Base-by-base conservation (phyloP, 805 yeast species). In the Candida arabinofermentans region DNA sequence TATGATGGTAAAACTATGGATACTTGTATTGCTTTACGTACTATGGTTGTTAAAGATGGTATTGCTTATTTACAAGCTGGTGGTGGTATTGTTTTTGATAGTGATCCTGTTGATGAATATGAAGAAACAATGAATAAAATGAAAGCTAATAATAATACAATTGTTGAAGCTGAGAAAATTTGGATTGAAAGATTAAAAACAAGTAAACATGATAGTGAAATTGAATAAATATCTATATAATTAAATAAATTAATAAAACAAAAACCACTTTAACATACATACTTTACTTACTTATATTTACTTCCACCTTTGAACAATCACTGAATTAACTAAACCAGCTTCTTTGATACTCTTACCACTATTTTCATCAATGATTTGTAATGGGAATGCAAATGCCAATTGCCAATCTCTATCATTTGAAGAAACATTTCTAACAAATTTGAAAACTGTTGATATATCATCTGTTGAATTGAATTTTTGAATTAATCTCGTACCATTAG, bases 111-210 rank as follows among this genome's bases (percentile, higher is more conserved):
- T 55, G 99, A 91, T 48, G 99, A 93, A 69, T 93, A 89, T 63
- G 70, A 89, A 36, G 99, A 93, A 70, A 93, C 98, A 2, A 83
- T 93, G 84, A 93, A 93, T 72, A 93, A 93, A 70, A 89, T 93
- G 96, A 80, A 75, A 69, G 95, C 98, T 42, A 93, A 93, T 67
- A 84, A 83, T 64, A 78, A 79, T 50, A 88, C 97, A 12, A 83
- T 93, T 59, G 82, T 81, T n/a, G 87, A 89, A 63, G 98, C 98
- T 12, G 99, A 93, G 69, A 69, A 79, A 59, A 64, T 77, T 55
- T 82, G 91, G 91, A 69, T 73, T 24, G 71, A 71, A 34, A 77
- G 71, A 43, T 47, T 59, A 31, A 48, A 50, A n/a, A 54, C 49
- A 16, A 42, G 55, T 27, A 51, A 39, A 10, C 23, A 55, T 27